Percentiles rank a stretch among this genome's conserved stretches.
phyloP scores from a whole-genome alignment of 148 eudicot genomes.

The Silene uniflora region DNA sequence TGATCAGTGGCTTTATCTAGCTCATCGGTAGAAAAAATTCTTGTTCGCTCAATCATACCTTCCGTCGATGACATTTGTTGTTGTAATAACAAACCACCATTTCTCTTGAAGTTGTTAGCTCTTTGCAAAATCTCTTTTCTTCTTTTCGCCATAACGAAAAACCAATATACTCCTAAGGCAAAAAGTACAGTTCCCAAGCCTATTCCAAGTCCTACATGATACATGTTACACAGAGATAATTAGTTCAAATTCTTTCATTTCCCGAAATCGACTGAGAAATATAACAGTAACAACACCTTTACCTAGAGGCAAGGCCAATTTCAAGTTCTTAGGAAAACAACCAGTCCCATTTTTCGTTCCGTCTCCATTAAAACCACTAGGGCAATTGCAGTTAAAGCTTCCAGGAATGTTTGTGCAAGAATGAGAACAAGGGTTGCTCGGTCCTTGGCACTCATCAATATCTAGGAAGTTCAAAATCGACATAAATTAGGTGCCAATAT shows the following conservation, averaged over 20 bases:
- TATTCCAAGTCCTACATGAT: slow-evolving; percentile 16
- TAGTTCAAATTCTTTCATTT: neutral
- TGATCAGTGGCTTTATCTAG: slow-evolving; percentile 28
- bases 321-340: slow-evolving; percentile 2
- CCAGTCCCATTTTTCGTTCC: slow-evolving; percentile 16
- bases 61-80: slow-evolving; percentile 26
- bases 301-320: slow-evolving; percentile 9
- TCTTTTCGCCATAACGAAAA: neutral
- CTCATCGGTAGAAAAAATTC: slow-evolving; percentile 19
- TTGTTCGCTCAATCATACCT: slow-evolving; percentile 23
- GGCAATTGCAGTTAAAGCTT: slow-evolving; percentile 13
- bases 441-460: slow-evolving; percentile 13
- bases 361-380: slow-evolving; percentile 9
- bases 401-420: slow-evolving; percentile 9
- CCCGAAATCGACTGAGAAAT: neutral
- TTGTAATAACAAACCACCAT: slow-evolving; percentile 25
- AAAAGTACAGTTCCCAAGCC: slow-evolving; percentile 20
- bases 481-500: neutral
- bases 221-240: neutral
- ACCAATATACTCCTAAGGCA: neutral
- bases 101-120: slow-evolving; percentile 20
- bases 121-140: slow-evolving; percentile 12
- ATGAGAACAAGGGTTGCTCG: slow-evolving; percentile 11
- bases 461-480: neutral
- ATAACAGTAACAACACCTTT: neutral